Evolutionary conservation across 192 early-diverging fungal genomes (phyloP), one percentile per base, ranked within the genome.

Genomic region (Umbelopsis isabellina): DNA sequence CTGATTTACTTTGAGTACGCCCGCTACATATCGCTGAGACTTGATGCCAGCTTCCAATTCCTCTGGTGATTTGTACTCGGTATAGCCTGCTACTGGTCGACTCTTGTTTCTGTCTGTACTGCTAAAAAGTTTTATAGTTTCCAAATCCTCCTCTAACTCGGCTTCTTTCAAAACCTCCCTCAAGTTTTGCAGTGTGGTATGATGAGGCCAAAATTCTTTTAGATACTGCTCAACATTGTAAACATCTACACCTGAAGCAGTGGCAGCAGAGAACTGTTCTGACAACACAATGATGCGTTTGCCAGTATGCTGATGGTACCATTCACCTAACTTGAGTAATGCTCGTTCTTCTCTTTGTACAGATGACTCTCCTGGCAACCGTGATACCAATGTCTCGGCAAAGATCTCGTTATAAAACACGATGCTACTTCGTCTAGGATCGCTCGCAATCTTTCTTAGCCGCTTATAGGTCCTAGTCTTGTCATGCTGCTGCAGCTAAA

Each of bases 391-490:
- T 0, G 90, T 89, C 1, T 75, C 77, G 0, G 73, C 71, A 70
- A 88, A 93, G 10, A 88, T 80, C 52, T 89, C 89, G 20, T 93
- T 93, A 53, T 88, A 85, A 72, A 93, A 93, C 13, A 91, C 79
- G 1, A 89, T 76, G 2, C 86, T 86, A 16, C 77, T 68, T 16
- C 89, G 75, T 15, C 84, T 58, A 9, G 83, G 79, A 71, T 90
- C 87, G 18, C 82, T 78, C 11, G 82, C 74, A 21, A 92, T 84
- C 33, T 83, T 80, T n/a, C 90, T 82, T 27, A 91, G 68, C 35
- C 85, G 85, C 47, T 85, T 83, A 66, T 87, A 85, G 1, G 86
- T 91, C 22, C 86, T 78, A 2, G 86, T 78, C 67, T 87, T 85
- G 68, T 89, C 85, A n/a, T 85, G 78, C 16, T 83, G 82, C 69